Base-by-base conservation (phyloP, 1,139 yeast species). In the Nadsonia starkeyi-henricii region DNA sequence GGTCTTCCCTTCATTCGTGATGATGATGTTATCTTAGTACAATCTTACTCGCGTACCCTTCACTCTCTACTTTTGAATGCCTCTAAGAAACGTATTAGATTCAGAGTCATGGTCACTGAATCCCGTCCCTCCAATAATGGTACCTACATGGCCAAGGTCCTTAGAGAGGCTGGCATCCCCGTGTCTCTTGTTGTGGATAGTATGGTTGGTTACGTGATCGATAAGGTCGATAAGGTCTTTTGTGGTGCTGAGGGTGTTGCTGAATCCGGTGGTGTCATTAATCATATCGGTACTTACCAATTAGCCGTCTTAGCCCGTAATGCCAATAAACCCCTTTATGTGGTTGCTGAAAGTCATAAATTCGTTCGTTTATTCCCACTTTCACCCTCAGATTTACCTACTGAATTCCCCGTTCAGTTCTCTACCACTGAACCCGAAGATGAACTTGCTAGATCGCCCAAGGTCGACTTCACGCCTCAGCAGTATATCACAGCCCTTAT, bases 181-280 rank as follows among this genome's bases (percentile, higher is more conserved):
- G 93, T 85, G 18, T 83, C 88, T 49, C 74, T 88, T 48, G 83
- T 93, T 51, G 93, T 88, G 20, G 99, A 93, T 62, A 80, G 88
- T 51, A 95, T 95, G 5, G 97, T 91, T 15, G 97, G 97, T 0
- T 86, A 81, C 57, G 89, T 88, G 33, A 81, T 93, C 54, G 93
- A 86, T 63, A 83, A 83, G 62, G 89, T 89, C 15, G 95, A 89
- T 67, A 89, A 91, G 66, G 84, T 93, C 8, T 76, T 93, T 55
- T 93, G 91, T 54, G 99, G 99, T 50, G 98, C 98, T 1, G 98
- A 91, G 66, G 99, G 99, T 54, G 98, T 91, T 3, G 95, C 96
- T 2, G 99, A 91, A 70, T 83, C 94, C 63, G 99, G 99, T 50
- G 99, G 99, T 41, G 88, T 93, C 48, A 89, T 91, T 57, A 91